Evolutionary conservation across 2,329 filamentous ascomycete genomes (phyloP).

Genomic region (Dichotomopilus funicola): DNA sequence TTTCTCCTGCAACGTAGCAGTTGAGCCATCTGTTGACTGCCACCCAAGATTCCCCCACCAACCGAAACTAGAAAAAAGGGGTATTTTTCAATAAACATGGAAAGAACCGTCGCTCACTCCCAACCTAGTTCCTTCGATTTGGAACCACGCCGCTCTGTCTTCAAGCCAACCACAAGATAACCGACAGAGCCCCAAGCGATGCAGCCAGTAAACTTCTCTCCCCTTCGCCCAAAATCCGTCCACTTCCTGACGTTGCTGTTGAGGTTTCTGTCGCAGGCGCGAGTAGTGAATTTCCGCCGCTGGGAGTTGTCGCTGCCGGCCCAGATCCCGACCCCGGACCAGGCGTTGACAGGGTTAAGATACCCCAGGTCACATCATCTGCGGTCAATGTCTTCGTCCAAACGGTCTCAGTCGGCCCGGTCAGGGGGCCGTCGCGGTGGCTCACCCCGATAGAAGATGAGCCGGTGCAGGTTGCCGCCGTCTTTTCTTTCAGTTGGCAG

Average conservation of each 20-base stretch:
- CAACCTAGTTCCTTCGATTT: background rate
- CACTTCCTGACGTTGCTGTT: constrained; percentile 1
- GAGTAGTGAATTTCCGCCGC: constrained; percentile 17
- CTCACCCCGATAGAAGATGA: constrained; percentile 39
- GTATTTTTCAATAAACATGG: constrained; percentile 1
- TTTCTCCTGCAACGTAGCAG: too few species aligned
- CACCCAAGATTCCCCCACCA: background rate
- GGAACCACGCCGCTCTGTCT: background rate
- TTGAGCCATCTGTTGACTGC: background rate
- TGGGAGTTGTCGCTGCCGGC: constrained; percentile 24
- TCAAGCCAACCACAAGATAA: constrained; percentile 5
- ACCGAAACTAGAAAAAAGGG: background rate
- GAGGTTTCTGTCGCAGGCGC: constrained; percentile 4
- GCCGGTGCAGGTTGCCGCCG: constrained; percentile 42
- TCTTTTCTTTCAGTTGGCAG: constrained; percentile 37
- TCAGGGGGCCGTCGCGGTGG: constrained; percentile 33
- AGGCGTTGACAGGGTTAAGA: constrained; percentile 36
- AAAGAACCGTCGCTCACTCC: background rate
- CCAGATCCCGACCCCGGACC: constrained; percentile 32
- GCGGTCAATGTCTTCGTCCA: constrained; percentile 42
- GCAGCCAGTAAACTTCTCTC: background rate
- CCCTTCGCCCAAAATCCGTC: background rate
- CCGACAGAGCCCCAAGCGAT: background rate
- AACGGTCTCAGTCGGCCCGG: constrained; percentile 38
- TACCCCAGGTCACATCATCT: constrained; percentile 38